phyloP scores from a whole-genome alignment of 768 basidiomycete species.

The Russula sp. region DNA sequence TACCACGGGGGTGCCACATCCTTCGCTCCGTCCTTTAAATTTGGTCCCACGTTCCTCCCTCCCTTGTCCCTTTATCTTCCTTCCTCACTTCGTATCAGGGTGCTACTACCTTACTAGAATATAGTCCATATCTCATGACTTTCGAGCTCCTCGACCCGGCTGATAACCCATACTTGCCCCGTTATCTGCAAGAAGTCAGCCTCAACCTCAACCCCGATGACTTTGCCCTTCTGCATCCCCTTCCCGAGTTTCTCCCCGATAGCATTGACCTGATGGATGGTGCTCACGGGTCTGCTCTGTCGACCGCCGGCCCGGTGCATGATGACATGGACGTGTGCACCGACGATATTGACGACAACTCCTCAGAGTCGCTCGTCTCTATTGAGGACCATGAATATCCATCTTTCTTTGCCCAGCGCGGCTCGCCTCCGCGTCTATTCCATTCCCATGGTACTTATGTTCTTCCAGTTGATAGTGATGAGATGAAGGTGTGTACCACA shows the following conservation, averaged over 20 bases:
- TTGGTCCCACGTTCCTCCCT: constrained; percentile 10
- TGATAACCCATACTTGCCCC: constrained; percentile 18
- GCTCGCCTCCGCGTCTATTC: constrained; percentile 48
- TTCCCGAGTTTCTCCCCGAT: not conserved
- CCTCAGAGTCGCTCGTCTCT: constrained; percentile 37
- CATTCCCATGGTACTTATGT: constrained; percentile 61
- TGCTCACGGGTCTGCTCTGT: not conserved
- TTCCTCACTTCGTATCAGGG: not conserved
- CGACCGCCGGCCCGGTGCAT: not conserved
- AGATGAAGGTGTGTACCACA: constrained; percentile 50
- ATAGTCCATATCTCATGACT: not conserved
- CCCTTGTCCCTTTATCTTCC: not conserved
- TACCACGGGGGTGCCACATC: constrained; percentile 17
- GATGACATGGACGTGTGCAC: not conserved
- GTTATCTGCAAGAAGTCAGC: not conserved
- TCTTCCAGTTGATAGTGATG: constrained; percentile 62
- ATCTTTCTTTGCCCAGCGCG: constrained; percentile 47
- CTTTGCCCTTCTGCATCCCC: not conserved
- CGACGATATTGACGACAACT: constrained; percentile 35
- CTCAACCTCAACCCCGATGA: not conserved
- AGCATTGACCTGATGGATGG: not conserved
- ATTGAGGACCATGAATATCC: constrained; percentile 50
- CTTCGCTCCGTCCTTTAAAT: not conserved
- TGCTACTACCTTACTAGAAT: not conserved
- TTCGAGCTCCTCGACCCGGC: not conserved